phyloP scores from a whole-genome alignment of 129 eudicot genomes.

The Centrapalus pauciflorus region DNA sequence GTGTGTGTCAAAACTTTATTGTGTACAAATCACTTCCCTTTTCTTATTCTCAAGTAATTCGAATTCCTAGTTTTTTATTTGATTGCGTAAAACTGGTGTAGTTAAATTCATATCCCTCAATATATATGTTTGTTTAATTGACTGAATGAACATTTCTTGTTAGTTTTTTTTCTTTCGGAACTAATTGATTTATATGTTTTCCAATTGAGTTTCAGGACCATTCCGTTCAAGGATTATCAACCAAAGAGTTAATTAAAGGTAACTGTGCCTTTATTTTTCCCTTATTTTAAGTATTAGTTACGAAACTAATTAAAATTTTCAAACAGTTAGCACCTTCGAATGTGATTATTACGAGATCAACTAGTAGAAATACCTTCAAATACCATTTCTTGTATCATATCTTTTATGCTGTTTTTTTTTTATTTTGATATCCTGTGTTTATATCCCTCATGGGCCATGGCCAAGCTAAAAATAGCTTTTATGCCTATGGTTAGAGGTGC shows the following conservation, averaged over 20 bases:
- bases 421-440: no score
- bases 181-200: constrained; percentile 13
- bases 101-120: constrained; percentile 3
- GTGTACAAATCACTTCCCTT: no score
- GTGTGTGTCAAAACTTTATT: no score
- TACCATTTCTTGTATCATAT: no score
- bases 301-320: no score
- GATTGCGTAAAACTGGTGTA: not conserved
- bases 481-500: no score
- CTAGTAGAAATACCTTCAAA: no score
- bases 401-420: not conserved
- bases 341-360: no score
- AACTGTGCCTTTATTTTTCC: not conserved
- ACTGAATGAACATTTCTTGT: constrained; percentile 5
- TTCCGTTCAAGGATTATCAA: not conserved
- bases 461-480: no score
- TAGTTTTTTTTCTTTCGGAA: not conserved
- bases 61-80: not conserved
- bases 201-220: constrained; percentile 1
- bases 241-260: not conserved
- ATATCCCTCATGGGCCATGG: no score
- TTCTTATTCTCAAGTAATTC: not conserved
- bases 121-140: constrained; percentile 8
- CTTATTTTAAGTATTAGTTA: no score
- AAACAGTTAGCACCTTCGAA: no score